Base-by-base conservation (phyloP, 139 green algal genomes). In the Chlorella sp. region DNA sequence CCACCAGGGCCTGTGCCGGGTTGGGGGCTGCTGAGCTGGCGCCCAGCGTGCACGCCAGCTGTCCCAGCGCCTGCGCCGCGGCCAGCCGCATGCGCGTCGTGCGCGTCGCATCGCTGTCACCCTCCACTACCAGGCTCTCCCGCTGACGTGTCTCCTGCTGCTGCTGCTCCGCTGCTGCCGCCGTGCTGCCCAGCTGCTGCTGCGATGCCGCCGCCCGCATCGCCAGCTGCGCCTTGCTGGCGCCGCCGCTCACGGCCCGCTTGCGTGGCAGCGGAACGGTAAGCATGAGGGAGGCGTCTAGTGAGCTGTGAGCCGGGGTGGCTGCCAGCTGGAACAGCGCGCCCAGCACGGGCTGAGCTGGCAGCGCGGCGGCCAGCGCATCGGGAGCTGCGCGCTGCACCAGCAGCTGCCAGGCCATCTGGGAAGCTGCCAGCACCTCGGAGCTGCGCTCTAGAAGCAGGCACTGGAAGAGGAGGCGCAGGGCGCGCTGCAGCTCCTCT, bases 391-490 rank as follows among this genome's bases (percentile, higher is more conserved):
- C 42, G 37, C 73, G 66, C 69, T 40, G 11, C 86, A 98, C 83
- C 81, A 98, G 89, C 61, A 90, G 79, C 69, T 92, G 77, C 96
- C 96, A 99, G 36, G 96, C 93, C 21, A 86, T 64, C 81, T 95
- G 78, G 30, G 89, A 93, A 19, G 73, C 86, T 9, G 89, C 61
- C 86, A 95, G 79, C 48, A 97, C 91, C 0, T 88, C 75, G 7
- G 71, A 42, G 22, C 96, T 91, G 18, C 78, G 53, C 87, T 99
- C 97, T 60, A 96, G 37, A 57, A 99, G 86, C 71, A 98, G 84
- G 68, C 95, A 96, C 61, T 98, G 97, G 83, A 97, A 97, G 24
- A 96, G 57, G 40, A 98, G 93, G 36, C 90, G 83, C 82, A 96
- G 78, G 18, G 89, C 86, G 2, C 91, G 71, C 32, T 83, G 73